These are phyloP conservation scores for Candida nemodendra DNA, from an alignment of 805 yeast genomes.

Conservation along the genomic window DNA sequence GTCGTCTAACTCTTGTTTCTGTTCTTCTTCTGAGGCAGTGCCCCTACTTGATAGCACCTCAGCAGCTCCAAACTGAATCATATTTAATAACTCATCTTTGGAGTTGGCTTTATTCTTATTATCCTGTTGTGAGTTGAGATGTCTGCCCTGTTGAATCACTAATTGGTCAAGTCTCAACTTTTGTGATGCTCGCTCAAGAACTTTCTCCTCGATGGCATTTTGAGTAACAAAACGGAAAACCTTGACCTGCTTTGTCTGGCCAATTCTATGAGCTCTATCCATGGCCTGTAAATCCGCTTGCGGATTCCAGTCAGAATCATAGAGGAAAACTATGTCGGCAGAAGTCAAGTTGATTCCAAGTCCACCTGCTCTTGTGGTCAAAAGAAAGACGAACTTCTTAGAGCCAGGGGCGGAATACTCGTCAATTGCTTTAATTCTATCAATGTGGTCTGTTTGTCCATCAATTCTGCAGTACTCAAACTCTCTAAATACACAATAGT, in stretches of 20 bases:
- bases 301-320: slow-evolving; percentile 86
- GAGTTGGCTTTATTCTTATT: slow-evolving; percentile 42
- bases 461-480: slow-evolving; percentile 77
- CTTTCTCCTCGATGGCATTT: slow-evolving; percentile 81
- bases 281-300: slow-evolving; percentile 87
- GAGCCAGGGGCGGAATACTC: slow-evolving; percentile 76
- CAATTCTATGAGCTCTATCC: slow-evolving; percentile 89
- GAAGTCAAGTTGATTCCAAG: slow-evolving; percentile 78
- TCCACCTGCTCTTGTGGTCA: slow-evolving; percentile 90
- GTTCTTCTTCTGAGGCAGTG: slow-evolving; percentile 24
- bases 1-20: slow-evolving; percentile 38
- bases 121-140: slow-evolving; percentile 15
- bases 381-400: slow-evolving; percentile 66
- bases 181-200: slow-evolving; percentile 78
- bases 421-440: slow-evolving; percentile 72
- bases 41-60: slow-evolving; percentile 47
- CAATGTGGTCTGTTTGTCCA: slow-evolving; percentile 79
- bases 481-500: slow-evolving; percentile 68
- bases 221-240: slow-evolving; percentile 78
- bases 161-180: slow-evolving; percentile 75
- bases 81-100: slow-evolving; percentile 71
- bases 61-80: slow-evolving; percentile 84
- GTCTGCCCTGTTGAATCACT: slow-evolving; percentile 73
- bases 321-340: slow-evolving; percentile 76
- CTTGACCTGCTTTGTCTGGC: slow-evolving; percentile 80